Base-by-base conservation (phyloP, 805 yeast genomes). In the Suhomyces vadensis region DNA sequence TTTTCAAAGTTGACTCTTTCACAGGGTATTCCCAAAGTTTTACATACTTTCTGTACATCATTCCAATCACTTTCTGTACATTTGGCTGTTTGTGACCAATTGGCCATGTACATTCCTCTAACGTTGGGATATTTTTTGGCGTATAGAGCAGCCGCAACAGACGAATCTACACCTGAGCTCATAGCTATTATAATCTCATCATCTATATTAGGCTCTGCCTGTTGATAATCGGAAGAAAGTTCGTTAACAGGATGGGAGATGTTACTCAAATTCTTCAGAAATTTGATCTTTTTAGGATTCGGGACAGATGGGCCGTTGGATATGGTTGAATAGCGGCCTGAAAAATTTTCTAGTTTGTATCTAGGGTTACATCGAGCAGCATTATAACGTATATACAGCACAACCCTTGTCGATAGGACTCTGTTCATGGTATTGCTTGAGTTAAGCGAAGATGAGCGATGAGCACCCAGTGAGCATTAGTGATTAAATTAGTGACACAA, bases 141-240 rank as follows among this genome's bases (percentile, higher is more conserved):
- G 52, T 74, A 82, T 48, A 87, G 44, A 0, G 86, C 81, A 0
- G 98, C 97, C 2, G 86, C 79, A 1, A 91, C 89, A 1, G 97
- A 85, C 0, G 97, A 91, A 63, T 94, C 99, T 1, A 94, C 98
- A 0, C 99, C 99, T 0, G 96, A 87, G 1, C 97, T 88, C 96
- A 94, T 87, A 6, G 98, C 97, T 4, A 94, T 80, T 16, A 86
- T 67, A 17, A 92, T 77, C 42, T 75, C 79, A 54, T 87, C 96
- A 24, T 72, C 61, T 7, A 50, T 51, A 0, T 53, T 49, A 0
- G 92, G 92, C 14, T 53, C 48, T 4, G 57, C 61, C 58, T 74
- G 88, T 2, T 46, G 35, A 43, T 64, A 65, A 5, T 41, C 47
- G 3, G 35, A 4, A 17, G 41, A 29, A 17, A 38, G 33, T 17